phyloP scores from a whole-genome alignment of 2,329 filamentous ascomycete genomes.

The Pseudogymnoascus sp. region DNA sequence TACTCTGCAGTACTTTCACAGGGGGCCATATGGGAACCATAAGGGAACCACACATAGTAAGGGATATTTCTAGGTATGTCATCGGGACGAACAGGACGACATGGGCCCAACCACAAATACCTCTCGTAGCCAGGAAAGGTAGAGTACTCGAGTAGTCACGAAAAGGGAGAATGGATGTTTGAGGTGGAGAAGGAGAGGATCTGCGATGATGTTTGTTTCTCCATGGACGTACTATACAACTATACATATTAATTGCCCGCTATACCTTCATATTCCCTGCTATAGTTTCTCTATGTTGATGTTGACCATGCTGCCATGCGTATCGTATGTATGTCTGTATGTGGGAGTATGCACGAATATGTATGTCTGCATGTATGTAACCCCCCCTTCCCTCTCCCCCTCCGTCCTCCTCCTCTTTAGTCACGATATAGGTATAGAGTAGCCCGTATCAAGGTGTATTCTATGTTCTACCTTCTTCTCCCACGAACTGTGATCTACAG shows the following conservation, averaged over 20 bases:
- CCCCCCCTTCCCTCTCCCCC: background rate
- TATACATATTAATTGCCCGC: constrained; percentile 3
- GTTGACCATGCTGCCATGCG: constrained; percentile 4
- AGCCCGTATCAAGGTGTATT: background rate
- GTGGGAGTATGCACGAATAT: constrained; percentile 1
- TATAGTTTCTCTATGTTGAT: background rate
- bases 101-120: constrained; percentile 6
- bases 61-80: background rate
- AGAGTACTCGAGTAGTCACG: too few relatives aligned
- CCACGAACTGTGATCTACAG: background rate
- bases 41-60: too few relatives aligned
- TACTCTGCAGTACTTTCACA: background rate
- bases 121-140: background rate
- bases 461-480: background rate
- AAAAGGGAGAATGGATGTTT: background rate
- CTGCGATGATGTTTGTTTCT: background rate
- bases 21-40: background rate
- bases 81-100: background rate
- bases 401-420: background rate
- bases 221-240: constrained; percentile 7
- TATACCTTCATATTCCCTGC: background rate
- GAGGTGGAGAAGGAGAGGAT: background rate
- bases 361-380: background rate
- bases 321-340: background rate
- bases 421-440: background rate